phyloP scores from a whole-genome alignment of 495 filamentous ascomycete species.

The Thozetella sp. region DNA sequence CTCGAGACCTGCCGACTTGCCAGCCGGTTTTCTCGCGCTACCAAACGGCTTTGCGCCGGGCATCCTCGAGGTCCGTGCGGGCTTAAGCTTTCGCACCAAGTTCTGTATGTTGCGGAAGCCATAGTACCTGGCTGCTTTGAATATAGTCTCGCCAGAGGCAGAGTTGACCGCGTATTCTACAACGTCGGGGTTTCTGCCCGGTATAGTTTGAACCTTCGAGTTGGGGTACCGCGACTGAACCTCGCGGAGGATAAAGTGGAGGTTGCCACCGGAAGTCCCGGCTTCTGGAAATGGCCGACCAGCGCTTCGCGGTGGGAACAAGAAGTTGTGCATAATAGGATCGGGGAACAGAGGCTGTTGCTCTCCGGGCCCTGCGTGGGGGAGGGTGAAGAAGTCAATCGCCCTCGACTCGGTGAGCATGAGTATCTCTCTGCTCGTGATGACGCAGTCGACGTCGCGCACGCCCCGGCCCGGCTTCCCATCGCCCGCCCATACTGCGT shows the following conservation, averaged over 20 bases:
- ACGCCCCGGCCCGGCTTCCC: conserved; percentile 54
- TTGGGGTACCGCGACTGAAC: conserved; percentile 70
- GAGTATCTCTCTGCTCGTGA: conserved; percentile 90
- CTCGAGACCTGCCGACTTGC: conserved; percentile 50
- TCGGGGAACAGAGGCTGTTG: conserved; percentile 65
- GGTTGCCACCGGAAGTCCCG: conserved; percentile 88
- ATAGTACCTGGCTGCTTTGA: conserved; percentile 89
- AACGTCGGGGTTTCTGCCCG: conserved; percentile 88
- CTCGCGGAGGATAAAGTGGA: conserved; percentile 75
- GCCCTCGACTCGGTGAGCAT: conserved; percentile 80
- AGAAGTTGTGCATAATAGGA: conserved; percentile 63
- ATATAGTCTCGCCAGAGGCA: conserved; percentile 55
- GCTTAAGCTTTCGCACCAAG: conserved; percentile 86
- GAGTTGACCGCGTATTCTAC: conserved; percentile 73
- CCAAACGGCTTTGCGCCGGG: conserved; percentile 65
- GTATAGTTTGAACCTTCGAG: conserved; percentile 65
- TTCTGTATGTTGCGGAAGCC: conserved; percentile 99
- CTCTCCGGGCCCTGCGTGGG: conserved; percentile 50
- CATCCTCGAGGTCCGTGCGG: conserved; percentile 71
- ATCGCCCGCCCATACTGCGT: conserved; percentile 65
- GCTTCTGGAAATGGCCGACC: conserved; percentile 31
- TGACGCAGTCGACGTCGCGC: conserved; percentile 95
- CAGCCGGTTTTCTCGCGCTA: conserved; percentile 45
- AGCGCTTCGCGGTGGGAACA: conserved; percentile 54
- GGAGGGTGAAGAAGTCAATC: conserved; percentile 70